These are phyloP conservation scores for Ceratocystiopsis minuta DNA, from an alignment of 2,329 filamentous ascomycete species.

Conservation along the genomic window DNA sequence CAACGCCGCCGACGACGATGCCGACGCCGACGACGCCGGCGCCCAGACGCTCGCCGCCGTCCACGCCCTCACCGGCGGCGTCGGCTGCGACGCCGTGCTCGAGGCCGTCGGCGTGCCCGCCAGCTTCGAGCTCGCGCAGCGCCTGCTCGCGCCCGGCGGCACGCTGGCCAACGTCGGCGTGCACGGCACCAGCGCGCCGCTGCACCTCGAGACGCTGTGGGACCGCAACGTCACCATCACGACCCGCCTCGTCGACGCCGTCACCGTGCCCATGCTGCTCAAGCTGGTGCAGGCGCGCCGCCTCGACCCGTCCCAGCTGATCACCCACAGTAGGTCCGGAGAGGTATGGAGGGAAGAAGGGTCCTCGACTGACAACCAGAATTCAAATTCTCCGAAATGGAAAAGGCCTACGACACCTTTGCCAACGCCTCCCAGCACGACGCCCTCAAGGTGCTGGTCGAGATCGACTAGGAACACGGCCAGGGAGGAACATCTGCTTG, in stretches of 20 bases:
- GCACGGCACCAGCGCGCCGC: slow-evolving; percentile 31
- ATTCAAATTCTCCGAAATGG: slow-evolving; percentile 24
- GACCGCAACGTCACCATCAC: slow-evolving; percentile 33
- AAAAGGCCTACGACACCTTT: slow-evolving; percentile 26
- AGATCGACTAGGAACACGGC: slow-evolving; percentile 10
- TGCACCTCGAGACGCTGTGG: slow-evolving; percentile 37
- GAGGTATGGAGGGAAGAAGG: too few species aligned
- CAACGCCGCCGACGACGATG: slow-evolving; percentile 15
- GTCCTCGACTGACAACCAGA: too few species aligned
- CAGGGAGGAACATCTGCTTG: too few species aligned
- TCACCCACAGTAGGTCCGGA: slow-evolving; percentile 21
- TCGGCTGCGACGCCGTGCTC: slow-evolving; percentile 38
- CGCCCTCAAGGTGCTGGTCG: slow-evolving; percentile 26
- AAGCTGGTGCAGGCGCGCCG: slow-evolving; percentile 24
- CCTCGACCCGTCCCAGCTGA: slow-evolving; percentile 22
- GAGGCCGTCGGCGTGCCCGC: slow-evolving; percentile 37
- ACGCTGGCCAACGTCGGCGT: slow-evolving; percentile 40
- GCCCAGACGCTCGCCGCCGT: slow-evolving; percentile 16
- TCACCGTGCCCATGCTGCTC: slow-evolving; percentile 29
- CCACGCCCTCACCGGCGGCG: slow-evolving; percentile 26
- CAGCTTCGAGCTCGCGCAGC: slow-evolving; percentile 34
- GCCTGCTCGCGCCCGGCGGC: slow-evolving; percentile 33
- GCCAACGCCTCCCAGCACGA: slow-evolving; percentile 21
- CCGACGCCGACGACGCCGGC: not conserved
- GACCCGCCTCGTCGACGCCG: slow-evolving; percentile 27